phyloP scores from a whole-genome alignment of 2,329 filamentous ascomycete species.

The Pseudofabraea citricarpa region DNA sequence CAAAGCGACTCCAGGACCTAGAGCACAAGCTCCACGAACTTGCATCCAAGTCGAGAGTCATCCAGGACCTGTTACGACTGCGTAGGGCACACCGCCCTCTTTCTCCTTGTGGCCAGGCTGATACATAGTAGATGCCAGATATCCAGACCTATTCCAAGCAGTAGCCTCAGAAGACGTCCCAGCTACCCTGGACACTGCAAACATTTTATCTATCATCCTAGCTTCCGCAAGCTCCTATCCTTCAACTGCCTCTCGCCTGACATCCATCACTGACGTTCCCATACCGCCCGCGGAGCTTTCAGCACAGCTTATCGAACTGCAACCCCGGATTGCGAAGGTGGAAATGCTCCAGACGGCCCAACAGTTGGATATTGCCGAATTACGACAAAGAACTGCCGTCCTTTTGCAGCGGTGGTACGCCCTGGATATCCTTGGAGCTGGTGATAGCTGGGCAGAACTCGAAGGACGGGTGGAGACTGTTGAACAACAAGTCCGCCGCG shows the following conservation, averaged over 20 bases:
- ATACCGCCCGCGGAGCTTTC: constrained; percentile 25
- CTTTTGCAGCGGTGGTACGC: constrained; percentile 27
- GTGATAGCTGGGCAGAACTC: constrained; percentile 28
- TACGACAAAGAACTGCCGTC: constrained; percentile 24
- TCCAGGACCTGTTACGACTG: constrained; percentile 27
- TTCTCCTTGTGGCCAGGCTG: constrained; percentile 1
- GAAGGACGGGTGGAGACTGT: constrained; percentile 24
- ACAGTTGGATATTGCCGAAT: constrained; percentile 21
- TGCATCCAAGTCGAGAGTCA: constrained; percentile 22
- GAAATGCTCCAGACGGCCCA: constrained; percentile 26
- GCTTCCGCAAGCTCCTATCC: constrained; percentile 28
- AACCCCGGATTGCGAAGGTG: constrained; percentile 25
- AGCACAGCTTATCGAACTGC: constrained; percentile 25
- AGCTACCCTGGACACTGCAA: constrained; percentile 21
- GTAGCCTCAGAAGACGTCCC: constrained; percentile 18
- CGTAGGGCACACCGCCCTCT: constrained; percentile 15
- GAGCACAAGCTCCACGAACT: constrained; percentile 22
- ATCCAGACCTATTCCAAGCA: constrained; percentile 29
- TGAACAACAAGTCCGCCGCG: constrained; percentile 22
- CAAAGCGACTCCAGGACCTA: constrained; percentile 13
- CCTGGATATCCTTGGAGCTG: constrained; percentile 21
- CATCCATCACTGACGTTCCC: constrained; percentile 26
- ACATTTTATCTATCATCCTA: constrained; percentile 24
- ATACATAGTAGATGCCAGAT: constrained; percentile 21
- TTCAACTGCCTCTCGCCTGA: constrained; percentile 27